A percentile compares a stretch with the other conserved stretches of the same genome.
Evolutionary conservation across 192 early-diverging fungal genomes (phyloP).

Genomic region (Linnemannia zychae): DNA sequence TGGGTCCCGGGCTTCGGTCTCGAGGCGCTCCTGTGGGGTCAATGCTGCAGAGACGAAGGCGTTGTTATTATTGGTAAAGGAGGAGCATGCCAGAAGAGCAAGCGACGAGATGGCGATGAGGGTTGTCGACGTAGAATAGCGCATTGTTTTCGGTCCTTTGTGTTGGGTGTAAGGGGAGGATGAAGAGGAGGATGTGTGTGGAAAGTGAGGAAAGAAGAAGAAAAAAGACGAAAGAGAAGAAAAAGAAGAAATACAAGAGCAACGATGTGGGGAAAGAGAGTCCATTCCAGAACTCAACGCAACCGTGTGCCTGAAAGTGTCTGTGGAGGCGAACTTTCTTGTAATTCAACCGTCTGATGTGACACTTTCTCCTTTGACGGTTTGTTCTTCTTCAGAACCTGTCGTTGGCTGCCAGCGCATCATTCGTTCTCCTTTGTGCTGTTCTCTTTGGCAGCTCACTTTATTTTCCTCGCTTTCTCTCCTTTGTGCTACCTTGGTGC

Average conservation of each 20-base stretch:
- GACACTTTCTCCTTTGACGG: neutral
- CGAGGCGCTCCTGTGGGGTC: constrained; percentile 29
- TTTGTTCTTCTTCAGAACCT: constrained; percentile 1
- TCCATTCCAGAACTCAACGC: neutral
- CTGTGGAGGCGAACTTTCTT: constrained; percentile 1
- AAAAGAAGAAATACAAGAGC: constrained; percentile 13
- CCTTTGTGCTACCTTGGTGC: neutral
- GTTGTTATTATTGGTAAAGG: neutral
- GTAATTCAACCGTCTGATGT: neutral
- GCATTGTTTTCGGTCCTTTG: constrained; percentile 10
- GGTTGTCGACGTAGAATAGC: neutral
- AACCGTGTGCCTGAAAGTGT: neutral
- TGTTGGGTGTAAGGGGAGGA: neutral
- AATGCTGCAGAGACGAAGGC: constrained; percentile 17
- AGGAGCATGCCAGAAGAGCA: constrained; percentile 20
- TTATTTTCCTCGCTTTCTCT: neutral
- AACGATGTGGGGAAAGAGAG: neutral
- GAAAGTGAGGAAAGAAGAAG: neutral
- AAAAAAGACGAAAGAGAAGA: constrained; percentile 1
- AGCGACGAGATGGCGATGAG: constrained; percentile 31
- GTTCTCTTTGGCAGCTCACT: constrained; percentile 1
- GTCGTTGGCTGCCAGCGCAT: constrained; percentile 47
- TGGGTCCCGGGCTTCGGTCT: constrained; percentile 31
- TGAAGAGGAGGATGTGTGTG: neutral
- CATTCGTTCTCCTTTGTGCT: neutral